Percentiles rank a stretch among this genome's conserved stretches.
Evolutionary conservation across 2,329 filamentous ascomycete genomes (phyloP).

Genomic region (Dothistroma pini): DNA sequence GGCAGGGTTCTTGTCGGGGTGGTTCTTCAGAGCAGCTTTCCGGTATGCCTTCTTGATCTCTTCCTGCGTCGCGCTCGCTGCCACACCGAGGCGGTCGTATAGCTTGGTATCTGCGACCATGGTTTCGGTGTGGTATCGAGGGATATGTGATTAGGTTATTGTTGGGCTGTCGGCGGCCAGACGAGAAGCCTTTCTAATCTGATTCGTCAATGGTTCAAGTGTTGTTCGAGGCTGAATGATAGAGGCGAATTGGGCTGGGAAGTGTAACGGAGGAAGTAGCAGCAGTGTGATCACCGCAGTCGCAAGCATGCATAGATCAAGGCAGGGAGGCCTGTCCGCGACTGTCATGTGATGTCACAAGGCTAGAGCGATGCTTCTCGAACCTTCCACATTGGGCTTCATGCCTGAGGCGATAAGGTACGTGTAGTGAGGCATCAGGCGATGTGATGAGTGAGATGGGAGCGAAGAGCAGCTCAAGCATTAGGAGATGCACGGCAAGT

Average conservation of each 20-base stretch:
- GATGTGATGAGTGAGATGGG: background rate
- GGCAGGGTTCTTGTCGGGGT: conserved; percentile 93
- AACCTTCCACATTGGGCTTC: background rate
- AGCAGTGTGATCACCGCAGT: background rate
- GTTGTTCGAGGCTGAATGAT: background rate
- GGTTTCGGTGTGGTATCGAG: conserved; percentile 33
- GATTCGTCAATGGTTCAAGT: conserved; percentile 8
- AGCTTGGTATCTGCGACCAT: conserved; percentile 97
- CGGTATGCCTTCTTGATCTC: conserved; percentile 97
- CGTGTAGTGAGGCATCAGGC: background rate
- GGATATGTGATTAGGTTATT: background rate
- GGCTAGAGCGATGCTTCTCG: background rate
- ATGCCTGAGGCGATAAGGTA: background rate
- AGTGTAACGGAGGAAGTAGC: conserved; percentile 3
- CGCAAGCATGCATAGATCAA: background rate
- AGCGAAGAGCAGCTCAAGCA: background rate
- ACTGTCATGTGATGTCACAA: conserved; percentile 5
- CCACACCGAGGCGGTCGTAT: conserved; percentile 80
- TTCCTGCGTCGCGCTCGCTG: conserved; percentile 77
- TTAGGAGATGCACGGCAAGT: background rate
- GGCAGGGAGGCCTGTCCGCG: background rate
- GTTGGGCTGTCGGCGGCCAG: background rate
- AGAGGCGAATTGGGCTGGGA: conserved; percentile 10
- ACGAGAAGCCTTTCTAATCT: conserved; percentile 9
- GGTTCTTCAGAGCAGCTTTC: conserved; percentile 76